Evolutionary conservation across 2,329 filamentous ascomycete genomes (phyloP).

Genomic region (Thielaviopsis ethacetica): DNA sequence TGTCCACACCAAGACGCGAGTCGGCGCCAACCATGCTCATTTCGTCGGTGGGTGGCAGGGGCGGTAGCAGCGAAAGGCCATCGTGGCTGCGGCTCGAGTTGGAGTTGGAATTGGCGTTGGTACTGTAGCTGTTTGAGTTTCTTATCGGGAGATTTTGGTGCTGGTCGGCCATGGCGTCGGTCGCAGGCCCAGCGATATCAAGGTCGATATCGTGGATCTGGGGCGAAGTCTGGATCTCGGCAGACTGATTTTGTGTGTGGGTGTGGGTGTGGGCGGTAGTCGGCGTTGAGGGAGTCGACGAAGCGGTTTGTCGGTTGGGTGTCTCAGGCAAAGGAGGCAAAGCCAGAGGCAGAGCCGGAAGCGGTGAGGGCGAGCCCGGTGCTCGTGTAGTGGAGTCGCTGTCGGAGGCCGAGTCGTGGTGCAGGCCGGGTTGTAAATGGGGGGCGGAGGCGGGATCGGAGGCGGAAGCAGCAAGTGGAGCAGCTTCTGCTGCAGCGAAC

Average conservation of each 20-base stretch:
- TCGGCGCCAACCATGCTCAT: slow-evolving; percentile 17
- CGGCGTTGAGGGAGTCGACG: neutral
- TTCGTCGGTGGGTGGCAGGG: slow-evolving; percentile 8
- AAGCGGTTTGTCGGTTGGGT: neutral
- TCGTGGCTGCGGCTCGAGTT: slow-evolving; percentile 5
- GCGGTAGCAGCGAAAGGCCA: slow-evolving; percentile 4
- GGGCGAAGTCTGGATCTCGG: too few species aligned
- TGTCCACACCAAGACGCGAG: slow-evolving; percentile 23
- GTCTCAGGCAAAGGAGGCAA: neutral
- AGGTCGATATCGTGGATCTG: neutral
- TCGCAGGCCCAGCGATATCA: neutral
- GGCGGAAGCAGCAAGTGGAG: neutral
- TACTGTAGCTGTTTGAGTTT: neutral
- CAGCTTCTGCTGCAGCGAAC: neutral
- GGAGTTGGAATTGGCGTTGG: neutral
- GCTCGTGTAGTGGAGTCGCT: neutral
- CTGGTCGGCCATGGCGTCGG: slow-evolving; percentile 6
- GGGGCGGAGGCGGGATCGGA: neutral
- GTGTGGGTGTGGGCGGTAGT: neutral
- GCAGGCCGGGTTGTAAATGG: neutral
- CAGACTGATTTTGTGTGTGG: too few species aligned
- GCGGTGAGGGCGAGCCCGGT: neutral
- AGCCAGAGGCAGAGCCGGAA: neutral
- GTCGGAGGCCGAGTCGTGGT: neutral
- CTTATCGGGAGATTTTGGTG: neutral